phyloP scores from a whole-genome alignment of 1,284 basidiomycete species.

The Leccinum subrobustum region DNA sequence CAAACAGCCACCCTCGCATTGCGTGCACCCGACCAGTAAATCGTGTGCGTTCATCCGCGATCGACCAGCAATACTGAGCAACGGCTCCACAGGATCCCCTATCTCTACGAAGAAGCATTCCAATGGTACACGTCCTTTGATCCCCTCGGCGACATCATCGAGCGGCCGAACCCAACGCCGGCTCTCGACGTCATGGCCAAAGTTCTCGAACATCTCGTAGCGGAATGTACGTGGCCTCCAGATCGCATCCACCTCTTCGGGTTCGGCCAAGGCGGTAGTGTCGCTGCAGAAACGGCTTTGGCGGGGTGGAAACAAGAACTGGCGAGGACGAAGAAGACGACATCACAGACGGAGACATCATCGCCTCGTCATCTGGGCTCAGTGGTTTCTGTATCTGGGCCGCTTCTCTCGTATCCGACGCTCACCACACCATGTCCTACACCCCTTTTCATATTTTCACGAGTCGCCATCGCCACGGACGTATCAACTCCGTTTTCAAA shows the following conservation, averaged over 20 bases:
- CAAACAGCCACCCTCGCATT: slow-evolving; percentile 84
- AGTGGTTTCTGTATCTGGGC: slow-evolving; percentile 67
- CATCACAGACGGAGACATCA: neutral
- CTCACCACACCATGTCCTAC: slow-evolving; percentile 51
- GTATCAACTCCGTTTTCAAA: slow-evolving; percentile 54
- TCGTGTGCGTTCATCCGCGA: neutral
- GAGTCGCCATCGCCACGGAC: slow-evolving; percentile 45
- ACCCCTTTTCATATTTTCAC: slow-evolving; percentile 63
- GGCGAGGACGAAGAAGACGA: slow-evolving; percentile 2
- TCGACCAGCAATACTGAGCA: slow-evolving; percentile 15
- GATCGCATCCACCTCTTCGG: slow-evolving; percentile 82
- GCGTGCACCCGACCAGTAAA: slow-evolving; percentile 66
- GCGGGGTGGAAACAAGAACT: slow-evolving; percentile 35
- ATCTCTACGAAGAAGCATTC: slow-evolving; percentile 75
- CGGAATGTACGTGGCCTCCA: slow-evolving; percentile 63
- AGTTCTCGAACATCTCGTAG: slow-evolving; percentile 57
- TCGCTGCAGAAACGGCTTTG: slow-evolving; percentile 69
- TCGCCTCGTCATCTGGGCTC: slow-evolving; percentile 52
- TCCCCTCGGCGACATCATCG: slow-evolving; percentile 69
- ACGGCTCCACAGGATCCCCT: slow-evolving; percentile 62
- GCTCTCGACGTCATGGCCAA: slow-evolving; percentile 56
- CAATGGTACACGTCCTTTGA: slow-evolving; percentile 92
- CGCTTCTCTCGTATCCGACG: slow-evolving; percentile 75
- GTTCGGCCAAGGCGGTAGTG: slow-evolving; percentile 86
- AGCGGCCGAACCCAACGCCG: slow-evolving; percentile 68